phyloP scores from a whole-genome alignment of 306 rosid genomes.

The Quercus robur region DNA sequence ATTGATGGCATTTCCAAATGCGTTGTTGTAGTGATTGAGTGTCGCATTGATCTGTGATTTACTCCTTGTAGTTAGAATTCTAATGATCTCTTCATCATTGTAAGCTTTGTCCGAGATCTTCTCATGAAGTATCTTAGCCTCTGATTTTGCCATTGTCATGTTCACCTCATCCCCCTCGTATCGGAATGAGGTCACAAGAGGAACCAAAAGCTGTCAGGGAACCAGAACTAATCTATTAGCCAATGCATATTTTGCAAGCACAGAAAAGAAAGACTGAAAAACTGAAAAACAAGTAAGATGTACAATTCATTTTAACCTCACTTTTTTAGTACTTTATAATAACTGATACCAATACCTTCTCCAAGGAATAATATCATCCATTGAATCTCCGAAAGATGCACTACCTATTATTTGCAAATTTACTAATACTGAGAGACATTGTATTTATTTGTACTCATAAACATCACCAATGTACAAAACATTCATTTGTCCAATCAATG shows the following conservation, averaged over 20 bases:
- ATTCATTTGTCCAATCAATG: no score
- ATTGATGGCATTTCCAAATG: conserved; percentile 61
- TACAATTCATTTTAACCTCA: not conserved
- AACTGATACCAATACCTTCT: not conserved
- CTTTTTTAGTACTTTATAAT: not conserved
- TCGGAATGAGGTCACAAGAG: conserved; percentile 62
- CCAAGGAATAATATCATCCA: not conserved
- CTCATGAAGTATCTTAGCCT: conserved; percentile 70
- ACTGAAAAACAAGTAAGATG: not conserved
- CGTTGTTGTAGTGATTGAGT: conserved; percentile 65
- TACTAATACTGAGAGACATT: not conserved
- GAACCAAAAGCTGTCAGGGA: conserved; percentile 68
- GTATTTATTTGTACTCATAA: not conserved
- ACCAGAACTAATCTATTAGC: not conserved
- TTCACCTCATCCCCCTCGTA: conserved; percentile 86
- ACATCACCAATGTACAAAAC: no score
- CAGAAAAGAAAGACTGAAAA: not conserved
- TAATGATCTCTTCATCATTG: conserved; percentile 58
- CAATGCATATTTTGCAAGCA: not conserved
- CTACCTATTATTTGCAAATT: not conserved
- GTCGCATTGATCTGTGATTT: conserved; percentile 70
- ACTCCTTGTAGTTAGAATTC: conserved; percentile 76
- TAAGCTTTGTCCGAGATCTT: conserved; percentile 57
- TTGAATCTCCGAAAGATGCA: not conserved
- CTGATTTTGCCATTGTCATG: conserved; percentile 57